Base-by-base conservation (phyloP, 495 filamentous ascomycete genomes). In the Xylona heveae region DNA sequence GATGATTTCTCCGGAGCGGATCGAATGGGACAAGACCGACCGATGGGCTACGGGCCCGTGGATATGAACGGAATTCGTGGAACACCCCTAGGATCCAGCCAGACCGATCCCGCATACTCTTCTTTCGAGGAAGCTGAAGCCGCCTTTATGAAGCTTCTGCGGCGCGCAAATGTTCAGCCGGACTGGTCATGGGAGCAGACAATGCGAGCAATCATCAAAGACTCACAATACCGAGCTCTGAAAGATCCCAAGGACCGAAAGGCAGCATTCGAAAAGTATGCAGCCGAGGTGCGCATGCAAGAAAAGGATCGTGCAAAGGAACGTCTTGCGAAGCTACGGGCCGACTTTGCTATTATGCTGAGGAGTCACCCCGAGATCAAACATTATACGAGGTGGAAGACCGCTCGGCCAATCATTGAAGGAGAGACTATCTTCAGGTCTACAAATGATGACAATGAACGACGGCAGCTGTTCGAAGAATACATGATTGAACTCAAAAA, bases 331-430 rank as follows among this genome's bases (percentile, higher is more conserved):
- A 95, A 93, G 55, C 65, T 95, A 42, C 79, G 82, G 39, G 63
- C 78, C 51, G 85, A 95, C 58, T 99, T 95, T 57, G 74, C 71
- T 43, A 84, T 73, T 33, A 99, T 99, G 88, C 62, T 95, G 42
- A 80, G 74, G 51, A 84, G 82, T 38, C 90, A 95, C 52, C 81
- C 84, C 44, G 88, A 95, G 57, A 95, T 99, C 49, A 90, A 85
- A 54, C 72, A 92, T 42, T 95, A 92, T 54, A 94, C 84, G 37
- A 77, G 84, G 34, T 97, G 90, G 90, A 94, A 80, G 63, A 94
- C 78, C 19, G 84, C 84, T 35, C 74, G 79, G 25, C 83, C 82
- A 12, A 92, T 92, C 31, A 88, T 97, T 45, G 79, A 94, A 52
- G 78, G 76, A 30, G 88, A 97, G 59, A 83, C 80, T 16, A 90